Conservation (phyloP, 176 grass and related monocot genomes). For the Melocanna baccifera region DNA sequence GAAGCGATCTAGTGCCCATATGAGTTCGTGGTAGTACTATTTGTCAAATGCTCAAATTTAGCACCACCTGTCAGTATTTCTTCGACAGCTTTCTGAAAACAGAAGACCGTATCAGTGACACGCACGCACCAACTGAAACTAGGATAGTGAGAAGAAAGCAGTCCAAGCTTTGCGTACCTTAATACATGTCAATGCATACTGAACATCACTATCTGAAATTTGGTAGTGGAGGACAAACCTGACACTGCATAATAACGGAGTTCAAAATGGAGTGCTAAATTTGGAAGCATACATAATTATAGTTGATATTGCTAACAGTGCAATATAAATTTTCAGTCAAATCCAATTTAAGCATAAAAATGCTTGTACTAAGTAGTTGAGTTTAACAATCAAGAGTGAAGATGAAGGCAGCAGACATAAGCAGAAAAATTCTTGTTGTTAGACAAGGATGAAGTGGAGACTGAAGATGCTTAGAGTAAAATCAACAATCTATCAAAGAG, state of each 20-base stretch:
- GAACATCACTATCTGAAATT: conserved; percentile 80
- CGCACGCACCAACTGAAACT: not conserved
- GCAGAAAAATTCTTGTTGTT: not conserved
- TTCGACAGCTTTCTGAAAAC: conserved; percentile 69
- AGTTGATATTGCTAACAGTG: not conserved
- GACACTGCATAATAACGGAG: conserved; percentile 46
- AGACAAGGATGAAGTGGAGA: not conserved
- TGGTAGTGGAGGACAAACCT: conserved; percentile 89
- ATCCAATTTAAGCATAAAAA: not conserved
- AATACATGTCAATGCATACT: conserved; percentile 65
- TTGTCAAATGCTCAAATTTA: conserved; percentile 42
- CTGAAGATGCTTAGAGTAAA: not conserved
- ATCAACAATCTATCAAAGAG: not conserved
- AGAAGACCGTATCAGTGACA: not conserved
- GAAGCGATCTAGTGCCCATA: conserved; percentile 43
- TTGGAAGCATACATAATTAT: not conserved
- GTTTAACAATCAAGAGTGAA: not conserved
- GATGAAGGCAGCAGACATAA: not conserved
- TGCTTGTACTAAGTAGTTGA: not conserved
- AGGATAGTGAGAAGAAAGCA: not conserved
- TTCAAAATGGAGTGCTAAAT: not conserved
- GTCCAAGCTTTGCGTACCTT: conserved; percentile 46
- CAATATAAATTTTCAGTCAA: not conserved
- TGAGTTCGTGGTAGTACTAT: conserved; percentile 23
- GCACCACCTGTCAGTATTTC: conserved; percentile 41